These are phyloP conservation scores for Primulina tabacum DNA, from an alignment of 257 asterid genomes.

Conservation along the genomic window DNA sequence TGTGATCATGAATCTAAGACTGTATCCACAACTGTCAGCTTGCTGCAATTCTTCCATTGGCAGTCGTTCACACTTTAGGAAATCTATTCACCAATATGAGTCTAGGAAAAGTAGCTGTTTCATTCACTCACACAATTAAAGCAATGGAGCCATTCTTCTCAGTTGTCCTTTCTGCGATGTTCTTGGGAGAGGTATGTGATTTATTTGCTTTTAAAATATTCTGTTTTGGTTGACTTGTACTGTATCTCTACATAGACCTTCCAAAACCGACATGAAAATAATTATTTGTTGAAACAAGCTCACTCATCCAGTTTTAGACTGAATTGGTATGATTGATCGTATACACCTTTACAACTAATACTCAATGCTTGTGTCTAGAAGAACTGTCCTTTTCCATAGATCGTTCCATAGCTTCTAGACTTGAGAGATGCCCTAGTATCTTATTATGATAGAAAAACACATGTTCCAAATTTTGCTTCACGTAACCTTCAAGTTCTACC, in stretches of 20 bases:
- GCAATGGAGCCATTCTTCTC: constrained; percentile 97
- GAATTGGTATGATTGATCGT: background rate
- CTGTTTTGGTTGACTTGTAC: constrained; percentile 10
- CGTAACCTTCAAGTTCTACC: background rate
- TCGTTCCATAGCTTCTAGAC: no score
- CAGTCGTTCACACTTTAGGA: constrained; percentile 78
- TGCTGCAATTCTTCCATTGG: constrained; percentile 75
- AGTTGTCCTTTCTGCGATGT: constrained; percentile 80
- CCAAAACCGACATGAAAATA: constrained; percentile 2
- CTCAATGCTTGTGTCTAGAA: background rate
- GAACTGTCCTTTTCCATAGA: no score
- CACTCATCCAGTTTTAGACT: background rate
- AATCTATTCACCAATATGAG: constrained; percentile 94
- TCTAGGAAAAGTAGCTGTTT: constrained; percentile 90
- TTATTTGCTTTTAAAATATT: constrained; percentile 1
- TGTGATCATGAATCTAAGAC: background rate
- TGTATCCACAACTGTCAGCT: constrained; percentile 46
- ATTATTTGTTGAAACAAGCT: background rate
- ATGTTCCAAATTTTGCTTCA: no score
- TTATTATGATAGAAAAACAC: background rate
- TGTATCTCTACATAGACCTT: constrained; percentile 1
- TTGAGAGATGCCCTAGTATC: constrained; percentile 1
- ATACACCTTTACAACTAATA: background rate
- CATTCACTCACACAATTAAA: constrained; percentile 89
- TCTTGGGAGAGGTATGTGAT: constrained; percentile 45